Percentiles rank a stretch among this genome's conserved stretches.
These are phyloP conservation scores for Plasmodium gonderi DNA, from an alignment of 169 alveolate genomes.

Conservation along the genomic window DNA sequence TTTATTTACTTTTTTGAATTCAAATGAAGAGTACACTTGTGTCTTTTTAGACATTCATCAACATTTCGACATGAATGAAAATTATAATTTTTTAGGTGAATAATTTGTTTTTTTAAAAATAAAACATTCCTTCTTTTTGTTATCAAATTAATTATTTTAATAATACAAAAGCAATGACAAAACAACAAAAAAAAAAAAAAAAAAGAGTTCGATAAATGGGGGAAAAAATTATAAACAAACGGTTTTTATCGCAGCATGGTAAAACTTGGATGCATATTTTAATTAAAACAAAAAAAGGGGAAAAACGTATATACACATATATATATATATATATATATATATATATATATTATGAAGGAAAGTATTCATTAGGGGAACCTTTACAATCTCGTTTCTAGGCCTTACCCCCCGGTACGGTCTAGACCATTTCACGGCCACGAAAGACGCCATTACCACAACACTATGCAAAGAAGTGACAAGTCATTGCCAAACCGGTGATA, in stretches of 20 bases:
- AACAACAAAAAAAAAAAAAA: background rate
- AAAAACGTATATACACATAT: too few relatives aligned
- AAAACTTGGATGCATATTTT: background rate
- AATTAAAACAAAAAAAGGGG: too few relatives aligned
- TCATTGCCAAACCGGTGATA: too few relatives aligned
- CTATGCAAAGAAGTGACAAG: too few relatives aligned
- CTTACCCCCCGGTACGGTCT: too few relatives aligned
- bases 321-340: too few relatives aligned
- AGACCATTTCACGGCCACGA: too few relatives aligned
- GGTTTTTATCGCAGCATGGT: background rate
- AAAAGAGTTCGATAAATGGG: background rate
- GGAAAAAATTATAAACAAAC: background rate
- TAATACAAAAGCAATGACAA: background rate
- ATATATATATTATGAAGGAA: too few relatives aligned
- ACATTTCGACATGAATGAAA: conserved; percentile 20
- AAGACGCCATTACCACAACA: too few relatives aligned
- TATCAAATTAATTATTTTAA: background rate
- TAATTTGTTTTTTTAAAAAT: conserved; percentile 6
- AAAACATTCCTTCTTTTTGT: background rate
- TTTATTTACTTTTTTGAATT: conserved; percentile 53
- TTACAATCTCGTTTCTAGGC: too few relatives aligned
- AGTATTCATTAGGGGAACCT: too few relatives aligned
- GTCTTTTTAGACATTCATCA: conserved; percentile 56
- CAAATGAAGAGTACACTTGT: conserved; percentile 27
- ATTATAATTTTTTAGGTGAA: conserved; percentile 31